A percentile compares a stretch with the other conserved stretches of the same genome.
These are phyloP conservation scores for Oehlia diaphana DNA, from an alignment of 192 early-diverging fungal genomes.

Conservation along the genomic window DNA sequence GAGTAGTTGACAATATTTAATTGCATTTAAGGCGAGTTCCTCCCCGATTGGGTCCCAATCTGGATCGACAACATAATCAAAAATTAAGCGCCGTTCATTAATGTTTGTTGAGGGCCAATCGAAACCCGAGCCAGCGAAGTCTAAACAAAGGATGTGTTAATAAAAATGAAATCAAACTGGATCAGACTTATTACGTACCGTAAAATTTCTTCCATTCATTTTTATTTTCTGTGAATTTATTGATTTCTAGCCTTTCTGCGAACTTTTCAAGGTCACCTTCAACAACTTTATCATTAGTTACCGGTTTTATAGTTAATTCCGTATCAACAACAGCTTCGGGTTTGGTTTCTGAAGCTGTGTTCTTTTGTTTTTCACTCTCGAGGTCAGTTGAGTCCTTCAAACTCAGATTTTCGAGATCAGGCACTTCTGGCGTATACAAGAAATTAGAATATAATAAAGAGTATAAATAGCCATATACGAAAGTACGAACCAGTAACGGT, in stretches of 20 bases:
- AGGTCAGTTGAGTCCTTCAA: no score
- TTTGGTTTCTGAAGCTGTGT: constrained; percentile 18
- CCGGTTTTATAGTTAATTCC: constrained; percentile 25
- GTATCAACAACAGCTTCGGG: constrained; percentile 14
- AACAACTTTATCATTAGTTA: not conserved
- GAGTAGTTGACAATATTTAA: constrained; percentile 16
- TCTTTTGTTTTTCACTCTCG: not conserved
- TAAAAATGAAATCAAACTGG: constrained; percentile 20
- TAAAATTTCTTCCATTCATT: constrained; percentile 20
- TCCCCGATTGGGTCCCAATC: constrained; percentile 22
- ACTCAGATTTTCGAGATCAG: not conserved
- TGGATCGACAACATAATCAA: constrained; percentile 24
- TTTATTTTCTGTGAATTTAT: constrained; percentile 25
- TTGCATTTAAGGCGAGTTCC: constrained; percentile 21
- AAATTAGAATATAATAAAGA: constrained; percentile 31
- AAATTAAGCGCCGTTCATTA: not conserved
- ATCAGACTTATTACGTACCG: constrained; percentile 19
- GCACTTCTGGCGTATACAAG: constrained; percentile 10
- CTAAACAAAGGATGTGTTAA: constrained; percentile 22
- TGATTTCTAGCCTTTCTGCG: constrained; percentile 17
- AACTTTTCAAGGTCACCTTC: not conserved
- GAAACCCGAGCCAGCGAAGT: constrained; percentile 9
- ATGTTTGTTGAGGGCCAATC: constrained; percentile 7
- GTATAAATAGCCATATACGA: constrained; percentile 25
- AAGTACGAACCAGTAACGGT: constrained; percentile 16